Conservation (phyloP, 176 grass and related monocot species). For the Echinochloa phyllopogon region DNA sequence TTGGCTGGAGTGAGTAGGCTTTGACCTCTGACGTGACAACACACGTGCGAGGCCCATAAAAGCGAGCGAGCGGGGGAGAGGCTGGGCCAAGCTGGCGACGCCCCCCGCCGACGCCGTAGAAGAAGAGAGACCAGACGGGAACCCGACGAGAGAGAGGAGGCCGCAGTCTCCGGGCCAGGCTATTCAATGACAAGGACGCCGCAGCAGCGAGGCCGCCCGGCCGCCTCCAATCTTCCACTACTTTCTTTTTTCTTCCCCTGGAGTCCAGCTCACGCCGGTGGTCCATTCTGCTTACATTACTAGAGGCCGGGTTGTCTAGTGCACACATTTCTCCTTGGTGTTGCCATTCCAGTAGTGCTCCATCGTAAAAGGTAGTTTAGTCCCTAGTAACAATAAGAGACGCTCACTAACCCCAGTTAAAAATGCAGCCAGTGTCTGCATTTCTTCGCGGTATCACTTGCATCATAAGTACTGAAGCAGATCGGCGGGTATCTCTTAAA, state of each 20-base stretch:
- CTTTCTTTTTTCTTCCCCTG: not conserved
- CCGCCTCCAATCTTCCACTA: not conserved
- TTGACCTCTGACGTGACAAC: constrained; percentile 47
- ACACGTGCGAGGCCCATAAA: constrained; percentile 35
- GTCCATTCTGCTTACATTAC: not conserved
- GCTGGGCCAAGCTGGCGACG: not conserved
- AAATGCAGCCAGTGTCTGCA: not conserved
- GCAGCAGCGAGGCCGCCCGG: constrained; percentile 13
- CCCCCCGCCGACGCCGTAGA: constrained; percentile 26
- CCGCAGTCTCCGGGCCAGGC: constrained; percentile 4
- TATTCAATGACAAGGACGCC: constrained; percentile 39
- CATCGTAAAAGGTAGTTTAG: not conserved
- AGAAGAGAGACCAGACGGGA: not conserved
- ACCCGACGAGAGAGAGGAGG: not conserved
- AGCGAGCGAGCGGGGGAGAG: not conserved
- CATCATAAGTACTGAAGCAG: not conserved
- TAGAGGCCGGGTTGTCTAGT: too few relatives aligned
- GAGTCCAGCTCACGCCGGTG: constrained; percentile 19
- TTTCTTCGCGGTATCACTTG: not conserved
- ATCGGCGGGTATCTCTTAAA: not conserved
- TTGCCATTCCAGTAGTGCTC: not conserved
- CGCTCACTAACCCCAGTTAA: not conserved
- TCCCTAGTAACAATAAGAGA: too few relatives aligned
- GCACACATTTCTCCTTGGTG: not conserved
- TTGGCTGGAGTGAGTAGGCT: not conserved